Evolutionary conservation across 495 filamentous ascomycete genomes (phyloP), one percentile per base, ranked within the genome.

Genomic region (Penicillium paradoxum): DNA sequence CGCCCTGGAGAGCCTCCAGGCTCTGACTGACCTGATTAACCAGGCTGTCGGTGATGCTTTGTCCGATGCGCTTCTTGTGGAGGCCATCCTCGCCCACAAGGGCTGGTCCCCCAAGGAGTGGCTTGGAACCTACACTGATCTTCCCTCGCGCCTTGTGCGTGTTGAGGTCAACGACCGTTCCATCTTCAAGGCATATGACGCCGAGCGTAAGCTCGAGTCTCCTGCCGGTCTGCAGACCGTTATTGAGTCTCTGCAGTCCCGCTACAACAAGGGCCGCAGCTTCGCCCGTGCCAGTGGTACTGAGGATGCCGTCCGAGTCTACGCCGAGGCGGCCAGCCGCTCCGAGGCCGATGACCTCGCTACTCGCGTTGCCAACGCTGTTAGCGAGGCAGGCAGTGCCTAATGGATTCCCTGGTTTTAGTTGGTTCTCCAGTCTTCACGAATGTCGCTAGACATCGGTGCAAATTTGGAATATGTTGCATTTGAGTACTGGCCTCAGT

Each of bases 21-120:
- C 90, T 4, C 76, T 96, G 34, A 85, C 83, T 29, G 86, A 93
- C 45, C 79, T 98, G 55, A 95, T 97, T 75, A 98, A 98, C 79
- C 92, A 97, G 71, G 89, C 93, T 9, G 93, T 97, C 46, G 93
- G 93, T 54, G 93, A 98, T 64, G 95, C 93, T 21, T 79, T 98
- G 33, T 95, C 90, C 9, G 93, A 98, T 70, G 84, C 96, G 73
- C 82, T 98, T n/a, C 79, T 98, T 45, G 92, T 96, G 17, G 93
- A 98, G 70, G 86, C 90, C 18, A 92, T 97, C 62, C 83, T 98
- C 21, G 90, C 95, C 6, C 91, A 97, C 79, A 97, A 96, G 75
- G 76, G 78, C 58, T 98, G 91, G 92, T 83, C 80, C 18, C 85
- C 89, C 38, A 82, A 86, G 56, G 91, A 97, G 66, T 98, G 93